A percentile compares a stretch with the other conserved stretches of the same genome.
These are phyloP conservation scores for Gloeostereum incarnatum DNA, from an alignment of 768 basidiomycete genomes.

Conservation along the genomic window DNA sequence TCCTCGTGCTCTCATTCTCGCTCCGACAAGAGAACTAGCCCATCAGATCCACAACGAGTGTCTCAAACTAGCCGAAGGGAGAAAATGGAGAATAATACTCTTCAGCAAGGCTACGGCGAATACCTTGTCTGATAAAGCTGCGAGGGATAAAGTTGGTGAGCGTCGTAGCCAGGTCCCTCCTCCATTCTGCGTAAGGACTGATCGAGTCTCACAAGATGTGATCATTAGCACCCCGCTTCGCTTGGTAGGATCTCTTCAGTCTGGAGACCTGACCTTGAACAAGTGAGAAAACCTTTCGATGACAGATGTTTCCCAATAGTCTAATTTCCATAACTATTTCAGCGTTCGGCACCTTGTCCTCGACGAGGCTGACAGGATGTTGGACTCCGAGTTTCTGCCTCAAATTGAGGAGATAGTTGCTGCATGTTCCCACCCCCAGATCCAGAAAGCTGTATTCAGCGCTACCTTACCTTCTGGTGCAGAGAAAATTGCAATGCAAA, in stretches of 20 bases:
- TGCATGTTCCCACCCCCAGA: slow-evolving; percentile 54
- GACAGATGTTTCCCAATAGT: not conserved
- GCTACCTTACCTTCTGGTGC: slow-evolving; percentile 87
- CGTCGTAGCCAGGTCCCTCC: no score
- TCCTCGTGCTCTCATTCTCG: slow-evolving; percentile 72
- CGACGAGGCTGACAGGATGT: slow-evolving; percentile 88
- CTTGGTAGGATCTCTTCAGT: slow-evolving; percentile 71
- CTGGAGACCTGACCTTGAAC: slow-evolving; percentile 52
- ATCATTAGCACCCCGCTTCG: slow-evolving; percentile 90
- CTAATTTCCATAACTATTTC: slow-evolving; percentile 7
- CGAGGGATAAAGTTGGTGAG: slow-evolving; percentile 70
- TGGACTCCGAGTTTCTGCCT: slow-evolving; percentile 80
- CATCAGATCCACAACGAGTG: slow-evolving; percentile 93
- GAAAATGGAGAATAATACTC: slow-evolving; percentile 75
- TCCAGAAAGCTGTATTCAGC: slow-evolving; percentile 89
- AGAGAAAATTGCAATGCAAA: slow-evolving; percentile 80
- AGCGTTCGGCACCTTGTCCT: slow-evolving; percentile 83
- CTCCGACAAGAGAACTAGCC: slow-evolving; percentile 93
- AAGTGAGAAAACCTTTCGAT: slow-evolving; percentile 44
- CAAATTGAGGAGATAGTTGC: slow-evolving; percentile 86
- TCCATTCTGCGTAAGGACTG: slow-evolving; percentile 2
- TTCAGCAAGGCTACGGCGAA: slow-evolving; percentile 88
- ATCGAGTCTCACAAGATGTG: slow-evolving; percentile 48
- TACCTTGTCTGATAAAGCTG: slow-evolving; percentile 64
- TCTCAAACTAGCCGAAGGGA: slow-evolving; percentile 67